phyloP scores from a whole-genome alignment of 345 rosid genomes.

The Eutrema japonicum region DNA sequence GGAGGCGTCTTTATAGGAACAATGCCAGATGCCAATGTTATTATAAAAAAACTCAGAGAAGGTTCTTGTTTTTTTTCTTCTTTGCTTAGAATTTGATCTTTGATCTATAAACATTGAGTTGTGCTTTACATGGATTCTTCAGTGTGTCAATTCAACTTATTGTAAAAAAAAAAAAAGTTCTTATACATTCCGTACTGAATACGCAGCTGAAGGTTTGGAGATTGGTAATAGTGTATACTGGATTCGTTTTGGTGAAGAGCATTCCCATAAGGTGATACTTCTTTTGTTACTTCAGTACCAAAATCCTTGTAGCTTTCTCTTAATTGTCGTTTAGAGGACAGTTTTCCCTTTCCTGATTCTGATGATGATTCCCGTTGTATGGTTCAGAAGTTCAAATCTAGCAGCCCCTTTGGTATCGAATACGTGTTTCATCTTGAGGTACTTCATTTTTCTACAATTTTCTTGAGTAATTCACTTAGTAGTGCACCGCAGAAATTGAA shows the following conservation, averaged over 20 bases:
- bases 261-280: constrained; percentile 67
- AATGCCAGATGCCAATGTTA: constrained; percentile 98
- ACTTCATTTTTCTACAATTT: constrained; percentile 21
- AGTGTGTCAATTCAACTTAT: not conserved
- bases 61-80: constrained; percentile 46
- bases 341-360: not conserved
- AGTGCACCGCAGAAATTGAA: constrained; percentile 13
- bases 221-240: constrained; percentile 88
- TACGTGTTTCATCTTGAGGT: constrained; percentile 97
- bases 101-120: not conserved
- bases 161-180: not conserved
- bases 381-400: constrained; percentile 79
- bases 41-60: constrained; percentile 82
- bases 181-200: constrained; percentile 37
- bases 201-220: constrained; percentile 71
- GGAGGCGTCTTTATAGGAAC: constrained; percentile 95
- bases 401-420: constrained; percentile 80
- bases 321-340: not conserved
- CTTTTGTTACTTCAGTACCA: not conserved
- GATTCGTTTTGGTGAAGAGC: constrained; percentile 87
- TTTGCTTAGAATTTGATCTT: not conserved
- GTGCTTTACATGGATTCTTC: constrained; percentile 2
- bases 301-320: not conserved
- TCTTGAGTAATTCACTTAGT: constrained; percentile 14
- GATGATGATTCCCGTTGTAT: constrained; percentile 33